Percentiles rank a stretch among this genome's conserved stretches.
These are phyloP conservation scores for Erysimum cheiri DNA, from an alignment of 441 rosid genomes.

Conservation along the genomic window DNA sequence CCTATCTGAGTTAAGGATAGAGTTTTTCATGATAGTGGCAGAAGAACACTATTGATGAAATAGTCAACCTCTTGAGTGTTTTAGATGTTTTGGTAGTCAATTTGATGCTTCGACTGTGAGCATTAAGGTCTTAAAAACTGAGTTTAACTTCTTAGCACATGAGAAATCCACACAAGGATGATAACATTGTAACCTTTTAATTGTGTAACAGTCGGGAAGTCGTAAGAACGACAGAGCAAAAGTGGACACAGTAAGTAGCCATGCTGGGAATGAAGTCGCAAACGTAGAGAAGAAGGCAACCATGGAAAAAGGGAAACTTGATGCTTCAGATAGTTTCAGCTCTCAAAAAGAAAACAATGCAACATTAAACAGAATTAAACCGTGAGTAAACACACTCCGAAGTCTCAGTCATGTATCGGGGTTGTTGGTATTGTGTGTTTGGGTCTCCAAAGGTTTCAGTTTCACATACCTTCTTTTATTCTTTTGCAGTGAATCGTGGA, in stretches of 20 bases:
- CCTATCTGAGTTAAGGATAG: conserved; percentile 9
- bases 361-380: conserved; percentile 70
- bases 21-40: conserved; percentile 19
- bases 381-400: conserved; percentile 56
- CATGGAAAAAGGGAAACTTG: conserved; percentile 41
- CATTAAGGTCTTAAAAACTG: conserved; percentile 12
- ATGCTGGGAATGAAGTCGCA: conserved; percentile 28
- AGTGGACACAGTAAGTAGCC: conserved; percentile 18
- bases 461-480: conserved; percentile 5
- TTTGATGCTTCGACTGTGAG: background rate
- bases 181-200: conserved; percentile 2
- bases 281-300: conserved; percentile 35
- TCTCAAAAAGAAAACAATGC: conserved; percentile 51
- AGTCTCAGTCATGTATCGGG: conserved; percentile 5
- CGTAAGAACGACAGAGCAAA: conserved; percentile 41
- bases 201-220: conserved; percentile 54
- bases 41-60: background rate
- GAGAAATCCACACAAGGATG: background rate
- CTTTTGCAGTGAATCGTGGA: conserved; percentile 78
- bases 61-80: conserved; percentile 3
- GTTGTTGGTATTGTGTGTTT: conserved; percentile 30
- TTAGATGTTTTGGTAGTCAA: conserved; percentile 19
- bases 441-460: conserved; percentile 4
- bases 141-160: background rate
- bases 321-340: conserved; percentile 42